These are phyloP conservation scores for Arabidopsis arenosa DNA, from an alignment of 345 rosid genomes.

Conservation along the genomic window DNA sequence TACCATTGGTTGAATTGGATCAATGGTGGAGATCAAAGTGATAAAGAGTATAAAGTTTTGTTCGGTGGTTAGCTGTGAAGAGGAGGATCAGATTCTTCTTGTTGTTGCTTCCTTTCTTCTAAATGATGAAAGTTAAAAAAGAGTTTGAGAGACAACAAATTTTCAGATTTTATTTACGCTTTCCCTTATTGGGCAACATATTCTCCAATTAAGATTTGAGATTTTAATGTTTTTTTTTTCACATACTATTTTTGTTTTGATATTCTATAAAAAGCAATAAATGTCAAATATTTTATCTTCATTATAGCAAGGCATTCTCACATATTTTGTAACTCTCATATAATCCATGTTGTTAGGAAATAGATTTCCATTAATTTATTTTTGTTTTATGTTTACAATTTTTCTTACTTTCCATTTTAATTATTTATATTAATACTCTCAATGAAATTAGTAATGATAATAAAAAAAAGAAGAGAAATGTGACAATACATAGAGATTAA, in stretches of 20 bases:
- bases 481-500: not conserved
- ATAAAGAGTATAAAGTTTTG: not conserved
- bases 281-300: not conserved
- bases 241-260: not conserved
- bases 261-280: not conserved
- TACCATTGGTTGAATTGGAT: conserved; percentile 4
- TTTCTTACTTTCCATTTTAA: not conserved
- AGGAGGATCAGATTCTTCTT: conserved; percentile 39
- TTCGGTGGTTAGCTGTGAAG: conserved; percentile 18
- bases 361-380: not conserved
- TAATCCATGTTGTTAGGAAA: not conserved
- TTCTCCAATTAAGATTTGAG: not conserved
- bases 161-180: not conserved
- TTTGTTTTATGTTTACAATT: not conserved
- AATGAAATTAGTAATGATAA: not conserved
- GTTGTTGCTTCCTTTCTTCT: conserved; percentile 26
- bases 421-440: not conserved
- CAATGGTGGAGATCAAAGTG: conserved; percentile 10
- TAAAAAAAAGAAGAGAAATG: not conserved
- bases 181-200: not conserved
- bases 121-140: conserved; percentile 27
- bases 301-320: not conserved
- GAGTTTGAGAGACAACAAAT: not conserved
- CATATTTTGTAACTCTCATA: not conserved
- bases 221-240: not conserved